These are phyloP conservation scores for Ophiocordyceps robertsii DNA, from an alignment of 2,329 filamentous ascomycete genomes.

Conservation along the genomic window DNA sequence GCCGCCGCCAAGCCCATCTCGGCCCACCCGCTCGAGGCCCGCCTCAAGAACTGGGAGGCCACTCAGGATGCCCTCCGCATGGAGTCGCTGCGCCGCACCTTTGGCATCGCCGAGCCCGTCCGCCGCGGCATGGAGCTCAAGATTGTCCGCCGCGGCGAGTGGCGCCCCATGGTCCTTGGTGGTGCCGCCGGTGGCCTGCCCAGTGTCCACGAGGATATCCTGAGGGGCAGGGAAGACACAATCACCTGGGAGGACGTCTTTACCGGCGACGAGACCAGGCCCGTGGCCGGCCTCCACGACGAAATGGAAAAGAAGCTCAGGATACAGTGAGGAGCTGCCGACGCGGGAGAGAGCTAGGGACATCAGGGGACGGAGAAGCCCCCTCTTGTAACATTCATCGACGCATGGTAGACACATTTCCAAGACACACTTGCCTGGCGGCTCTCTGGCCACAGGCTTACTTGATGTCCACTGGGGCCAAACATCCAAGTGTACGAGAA, in stretches of 20 bases:
- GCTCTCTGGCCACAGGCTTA: too few species aligned
- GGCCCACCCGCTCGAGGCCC: conserved; percentile 80
- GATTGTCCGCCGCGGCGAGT: conserved; percentile 69
- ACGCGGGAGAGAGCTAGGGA: too few species aligned
- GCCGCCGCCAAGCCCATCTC: conserved; percentile 34
- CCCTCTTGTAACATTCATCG: too few species aligned
- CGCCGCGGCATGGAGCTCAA: conserved; percentile 90
- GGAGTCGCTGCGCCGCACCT: conserved; percentile 73
- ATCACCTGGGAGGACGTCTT: conserved; percentile 93
- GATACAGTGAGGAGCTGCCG: conserved; percentile 32
- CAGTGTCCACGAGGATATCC: conserved; percentile 78
- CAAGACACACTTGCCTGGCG: too few species aligned
- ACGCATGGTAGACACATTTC: too few species aligned
- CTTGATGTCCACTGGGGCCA: too few species aligned
- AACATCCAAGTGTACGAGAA: not conserved
- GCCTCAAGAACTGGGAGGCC: conserved; percentile 77
- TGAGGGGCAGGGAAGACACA: conserved; percentile 63
- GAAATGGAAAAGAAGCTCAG: conserved; percentile 90
- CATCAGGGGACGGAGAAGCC: too few species aligned
- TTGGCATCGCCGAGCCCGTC: conserved; percentile 86
- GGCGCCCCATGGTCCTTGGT: conserved; percentile 60
- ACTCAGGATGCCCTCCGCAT: conserved; percentile 84
- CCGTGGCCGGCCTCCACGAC: conserved; percentile 63
- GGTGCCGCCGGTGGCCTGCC: conserved; percentile 42
- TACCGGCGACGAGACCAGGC: conserved; percentile 60